These are phyloP conservation scores for Agaricus sinodeliciosus DNA, from an alignment of 768 basidiomycete species.

Conservation along the genomic window DNA sequence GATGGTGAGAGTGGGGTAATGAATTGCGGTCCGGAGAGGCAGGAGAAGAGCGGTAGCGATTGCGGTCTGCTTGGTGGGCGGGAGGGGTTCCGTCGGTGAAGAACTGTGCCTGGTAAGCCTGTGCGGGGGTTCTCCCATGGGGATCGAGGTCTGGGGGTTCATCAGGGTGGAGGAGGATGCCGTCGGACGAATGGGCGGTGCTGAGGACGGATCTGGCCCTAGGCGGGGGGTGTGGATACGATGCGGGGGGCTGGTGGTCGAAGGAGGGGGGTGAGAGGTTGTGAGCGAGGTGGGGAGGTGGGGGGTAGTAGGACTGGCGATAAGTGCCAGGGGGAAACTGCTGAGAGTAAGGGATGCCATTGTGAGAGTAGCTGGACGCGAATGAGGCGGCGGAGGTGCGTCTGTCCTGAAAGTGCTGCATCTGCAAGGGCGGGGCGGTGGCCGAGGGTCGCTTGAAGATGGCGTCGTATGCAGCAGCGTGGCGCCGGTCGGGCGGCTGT, in stretches of 20 bases:
- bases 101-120: conserved; percentile 77
- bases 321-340: conserved; percentile 19
- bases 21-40: conserved; percentile 19
- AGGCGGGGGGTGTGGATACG: conserved; percentile 22
- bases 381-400: conserved; percentile 40
- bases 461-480: conserved; percentile 77
- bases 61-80: conserved; percentile 21
- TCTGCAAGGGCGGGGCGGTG: conserved; percentile 35
- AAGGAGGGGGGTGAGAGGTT: conserved; percentile 16
- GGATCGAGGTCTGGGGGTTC: conserved; percentile 46
- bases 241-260: conserved; percentile 24
- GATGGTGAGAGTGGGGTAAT: conserved; percentile 15
- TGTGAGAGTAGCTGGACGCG: conserved; percentile 20
- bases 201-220: conserved; percentile 48
- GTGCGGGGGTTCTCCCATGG: conserved; percentile 63
- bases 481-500: conserved; percentile 62
- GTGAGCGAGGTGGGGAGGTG: conserved; percentile 20
- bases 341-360: conserved; percentile 17
- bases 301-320: conserved; percentile 35
- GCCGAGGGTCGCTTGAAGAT: conserved; percentile 74
- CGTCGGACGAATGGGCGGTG: conserved; percentile 28
- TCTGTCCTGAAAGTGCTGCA: conserved; percentile 32
- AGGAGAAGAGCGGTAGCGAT: conserved; percentile 22
- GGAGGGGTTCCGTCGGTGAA: conserved; percentile 38
- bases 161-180: conserved; percentile 40